Base-by-base conservation (phyloP, 768 basidiomycete genomes). In the Calocybe indica region DNA sequence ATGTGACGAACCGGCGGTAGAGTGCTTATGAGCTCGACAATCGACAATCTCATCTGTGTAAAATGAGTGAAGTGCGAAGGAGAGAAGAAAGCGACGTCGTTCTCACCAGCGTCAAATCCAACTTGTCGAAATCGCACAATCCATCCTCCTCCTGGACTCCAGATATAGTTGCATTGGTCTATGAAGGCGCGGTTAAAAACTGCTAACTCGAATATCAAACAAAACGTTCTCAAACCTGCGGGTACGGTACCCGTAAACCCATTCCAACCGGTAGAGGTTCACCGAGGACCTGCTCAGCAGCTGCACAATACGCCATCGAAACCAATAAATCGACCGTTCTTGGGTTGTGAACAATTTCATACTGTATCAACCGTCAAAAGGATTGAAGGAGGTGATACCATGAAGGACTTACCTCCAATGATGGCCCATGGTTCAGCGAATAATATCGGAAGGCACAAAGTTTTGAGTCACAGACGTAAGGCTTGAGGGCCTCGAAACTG, bases 361-460 rank as follows among this genome's bases (percentile, higher is more conserved):
- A 85, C 83, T 86, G 43, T 1, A 31, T 0, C 14, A 34, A 4
- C 22, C 22, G 22, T 22, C 4, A 22, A 22, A 4, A 22, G 22
- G 22, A 22, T 22, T 22, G 22, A 22, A 4, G 22, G 22, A 4
- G 22, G 22, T 22, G 22, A 22, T 22, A 4, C 22, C 22, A 22
- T 22, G 22, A 13, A 15, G 45, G 6, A 56, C 67, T 10, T 54
- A 80, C 83, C 70, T 87, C 83, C 13, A 87, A 71, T 7, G 83
- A 83, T 5, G 81, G 78, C 0, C 83, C 85, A 28, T 79, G 71
- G 48, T 82, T 83, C 41, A 83, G 65, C 4, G 72, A 65, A 57
- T 84, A 85, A 55, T 83, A 85, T 55, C 83, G 85, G 59, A 82
- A 88, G 5, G 76, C 66, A 61, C 86, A 88, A 5, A 88, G 70